Evolutionary conservation across 345 rosid genomes (phyloP).

Genomic region (Eucalyptus regnans): DNA sequence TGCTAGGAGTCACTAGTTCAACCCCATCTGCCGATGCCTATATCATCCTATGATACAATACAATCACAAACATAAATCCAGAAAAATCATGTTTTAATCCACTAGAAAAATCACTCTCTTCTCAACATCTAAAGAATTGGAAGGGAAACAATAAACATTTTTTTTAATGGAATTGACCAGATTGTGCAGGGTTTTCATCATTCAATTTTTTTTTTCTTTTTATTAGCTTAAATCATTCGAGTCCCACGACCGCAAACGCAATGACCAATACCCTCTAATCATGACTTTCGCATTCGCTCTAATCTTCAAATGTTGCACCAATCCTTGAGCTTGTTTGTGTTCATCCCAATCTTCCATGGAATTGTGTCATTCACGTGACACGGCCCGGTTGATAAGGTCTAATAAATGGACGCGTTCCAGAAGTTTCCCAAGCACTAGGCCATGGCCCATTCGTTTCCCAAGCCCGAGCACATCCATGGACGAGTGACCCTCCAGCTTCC

Average conservation of each 20-base stretch:
- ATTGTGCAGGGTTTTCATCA: conserved; percentile 44
- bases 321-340: background rate
- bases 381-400: no score
- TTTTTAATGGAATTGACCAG: background rate
- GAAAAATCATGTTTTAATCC: background rate
- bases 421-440: no score
- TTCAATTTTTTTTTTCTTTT: conserved; percentile 28
- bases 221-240: background rate
- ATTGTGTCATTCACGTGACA: no score
- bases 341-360: background rate
- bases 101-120: background rate
- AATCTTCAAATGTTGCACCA: background rate
- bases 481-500: no score
- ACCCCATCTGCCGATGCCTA: background rate
- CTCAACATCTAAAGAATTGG: background rate
- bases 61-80: background rate
- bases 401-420: no score
- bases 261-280: background rate
- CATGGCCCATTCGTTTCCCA: no score
- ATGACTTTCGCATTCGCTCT: background rate
- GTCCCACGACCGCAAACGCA: background rate
- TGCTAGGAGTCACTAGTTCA: background rate
- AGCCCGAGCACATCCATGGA: no score
- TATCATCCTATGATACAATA: background rate
- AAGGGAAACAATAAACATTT: background rate